phyloP scores from a whole-genome alignment of 1,139 yeast species.

The Debaryomyces coudertii region DNA sequence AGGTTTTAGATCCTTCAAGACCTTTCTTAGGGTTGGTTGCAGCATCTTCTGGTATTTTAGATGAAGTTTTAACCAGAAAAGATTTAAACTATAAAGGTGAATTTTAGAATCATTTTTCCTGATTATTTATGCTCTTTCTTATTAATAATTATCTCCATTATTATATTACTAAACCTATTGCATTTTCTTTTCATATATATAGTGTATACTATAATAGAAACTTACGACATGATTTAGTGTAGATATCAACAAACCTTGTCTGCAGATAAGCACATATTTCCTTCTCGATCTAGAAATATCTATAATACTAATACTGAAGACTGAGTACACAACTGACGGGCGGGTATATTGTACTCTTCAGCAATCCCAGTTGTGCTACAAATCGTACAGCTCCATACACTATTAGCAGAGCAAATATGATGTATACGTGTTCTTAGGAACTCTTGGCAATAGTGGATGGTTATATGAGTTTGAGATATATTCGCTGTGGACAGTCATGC shows the following conservation, averaged over 20 bases:
- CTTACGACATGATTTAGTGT: neutral
- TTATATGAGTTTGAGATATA: neutral
- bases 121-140: neutral
- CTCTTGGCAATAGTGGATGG: neutral
- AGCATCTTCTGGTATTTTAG: conserved; percentile 82
- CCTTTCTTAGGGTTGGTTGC: conserved; percentile 97
- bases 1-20: conserved; percentile 94
- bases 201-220: conserved; percentile 6
- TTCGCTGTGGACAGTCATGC: conserved; percentile 5
- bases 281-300: no score
- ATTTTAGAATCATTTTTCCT: conserved; percentile 26
- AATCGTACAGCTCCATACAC: no score
- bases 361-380: no score
- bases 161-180: conserved; percentile 2
- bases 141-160: neutral
- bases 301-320: neutral
- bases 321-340: no score
- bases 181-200: conserved; percentile 8
- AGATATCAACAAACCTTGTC: no score
- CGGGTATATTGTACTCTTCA: no score
- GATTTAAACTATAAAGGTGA: conserved; percentile 52
- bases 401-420: no score
- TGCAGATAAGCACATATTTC: no score
- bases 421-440: neutral
- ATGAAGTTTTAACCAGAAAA: conserved; percentile 53